Percentiles rank a stretch among this genome's conserved stretches.
These are phyloP conservation scores for Diaporthe aspalathi DNA, from an alignment of 2,329 filamentous ascomycete genomes.

Conservation along the genomic window DNA sequence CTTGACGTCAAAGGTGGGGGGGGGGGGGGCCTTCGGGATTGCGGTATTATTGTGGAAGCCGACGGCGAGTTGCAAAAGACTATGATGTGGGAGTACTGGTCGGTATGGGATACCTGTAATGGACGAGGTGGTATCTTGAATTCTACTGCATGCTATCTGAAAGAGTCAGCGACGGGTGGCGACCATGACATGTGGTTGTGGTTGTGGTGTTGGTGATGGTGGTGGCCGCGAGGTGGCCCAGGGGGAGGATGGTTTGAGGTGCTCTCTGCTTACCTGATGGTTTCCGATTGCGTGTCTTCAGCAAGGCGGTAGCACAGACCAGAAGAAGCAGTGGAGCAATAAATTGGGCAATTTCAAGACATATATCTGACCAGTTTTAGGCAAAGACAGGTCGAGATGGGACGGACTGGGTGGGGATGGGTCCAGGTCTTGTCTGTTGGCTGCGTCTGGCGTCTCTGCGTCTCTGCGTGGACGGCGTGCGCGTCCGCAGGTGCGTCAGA, in stretches of 20 bases:
- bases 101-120: neutral
- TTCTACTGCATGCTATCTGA: constrained; percentile 20
- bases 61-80: neutral
- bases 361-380: constrained; percentile 30
- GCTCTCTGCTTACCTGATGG: constrained; percentile 20
- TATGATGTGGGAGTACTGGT: neutral
- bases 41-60: constrained; percentile 17
- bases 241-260: constrained; percentile 3
- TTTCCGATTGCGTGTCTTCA: constrained; percentile 15
- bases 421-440: no score
- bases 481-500: constrained; percentile 22
- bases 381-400: constrained; percentile 9
- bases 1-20: constrained; percentile 35
- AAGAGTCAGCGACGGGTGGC: neutral
- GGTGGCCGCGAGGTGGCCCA: neutral
- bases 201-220: neutral
- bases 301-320: constrained; percentile 10
- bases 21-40: constrained; percentile 24
- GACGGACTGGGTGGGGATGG: constrained; percentile 22
- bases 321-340: constrained; percentile 32
- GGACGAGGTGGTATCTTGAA: neutral
- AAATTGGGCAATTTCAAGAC: constrained; percentile 27
- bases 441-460: no score
- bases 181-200: constrained; percentile 6
- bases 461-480: neutral